Conservation (phyloP, 352 stramenopile species). For the Globisporangium recalcitrans region DNA sequence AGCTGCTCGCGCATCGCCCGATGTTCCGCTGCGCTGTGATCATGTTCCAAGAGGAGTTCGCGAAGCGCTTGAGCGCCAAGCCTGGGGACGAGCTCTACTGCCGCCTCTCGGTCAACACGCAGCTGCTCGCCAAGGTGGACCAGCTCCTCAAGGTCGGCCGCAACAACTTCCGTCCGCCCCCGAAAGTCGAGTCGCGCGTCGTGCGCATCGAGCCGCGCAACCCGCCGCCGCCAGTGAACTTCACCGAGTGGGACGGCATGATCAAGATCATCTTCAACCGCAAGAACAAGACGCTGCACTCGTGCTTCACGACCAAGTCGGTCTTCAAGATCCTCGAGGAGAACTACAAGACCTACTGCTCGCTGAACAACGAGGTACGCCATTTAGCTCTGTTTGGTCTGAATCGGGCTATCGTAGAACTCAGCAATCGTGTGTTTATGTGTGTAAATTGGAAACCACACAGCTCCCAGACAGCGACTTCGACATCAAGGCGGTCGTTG, state of each 20-base stretch:
- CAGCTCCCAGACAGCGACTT: slow-evolving; percentile 69
- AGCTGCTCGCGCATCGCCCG: slow-evolving; percentile 95
- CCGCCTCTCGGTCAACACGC: slow-evolving; percentile 97
- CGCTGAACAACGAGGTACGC: slow-evolving; percentile 84
- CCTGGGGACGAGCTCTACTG: slow-evolving; percentile 97
- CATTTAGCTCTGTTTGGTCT: background rate
- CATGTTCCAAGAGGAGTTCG: slow-evolving; percentile 99
- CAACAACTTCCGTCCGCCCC: slow-evolving; percentile 99
- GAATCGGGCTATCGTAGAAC: background rate
- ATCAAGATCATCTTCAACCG: slow-evolving; percentile 99
- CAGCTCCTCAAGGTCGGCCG: slow-evolving; percentile 97
- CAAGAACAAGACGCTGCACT: slow-evolving; percentile 99
- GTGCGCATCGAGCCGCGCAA: slow-evolving; percentile 97
- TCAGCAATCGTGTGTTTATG: background rate
- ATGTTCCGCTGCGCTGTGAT: slow-evolving; percentile 99
- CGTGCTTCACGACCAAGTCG: slow-evolving; percentile 95
- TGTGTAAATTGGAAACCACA: background rate
- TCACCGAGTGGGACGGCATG: slow-evolving; percentile 99
- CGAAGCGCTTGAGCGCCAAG: slow-evolving; percentile 95
- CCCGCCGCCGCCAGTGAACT: slow-evolving; percentile 98
- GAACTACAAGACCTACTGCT: slow-evolving; percentile 95
- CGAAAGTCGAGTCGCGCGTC: slow-evolving; percentile 95
- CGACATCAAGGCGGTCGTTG: slow-evolving; percentile 91
- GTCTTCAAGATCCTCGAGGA: slow-evolving; percentile 94
- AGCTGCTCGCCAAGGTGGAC: slow-evolving; percentile 97